Evolutionary conservation across 305 asterid species (phyloP).

Genomic region (Andrographis paniculata): DNA sequence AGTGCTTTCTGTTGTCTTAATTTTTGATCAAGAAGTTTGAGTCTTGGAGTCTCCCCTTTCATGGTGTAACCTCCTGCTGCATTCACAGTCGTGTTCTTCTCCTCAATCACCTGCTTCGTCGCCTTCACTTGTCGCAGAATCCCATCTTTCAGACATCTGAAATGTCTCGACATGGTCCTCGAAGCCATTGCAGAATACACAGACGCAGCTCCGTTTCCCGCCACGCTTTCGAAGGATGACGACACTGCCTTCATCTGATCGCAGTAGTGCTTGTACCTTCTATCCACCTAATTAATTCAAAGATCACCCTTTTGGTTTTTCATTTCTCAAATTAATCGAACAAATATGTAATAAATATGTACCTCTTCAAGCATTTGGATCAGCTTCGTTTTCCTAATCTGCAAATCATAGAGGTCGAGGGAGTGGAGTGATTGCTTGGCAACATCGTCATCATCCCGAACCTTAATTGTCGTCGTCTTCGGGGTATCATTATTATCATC

Average conservation of each 20-base stretch:
- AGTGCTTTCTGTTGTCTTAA: constrained; percentile 73
- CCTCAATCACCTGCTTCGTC: constrained; percentile 61
- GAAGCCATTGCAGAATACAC: constrained; percentile 63
- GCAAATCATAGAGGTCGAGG: constrained; percentile 68
- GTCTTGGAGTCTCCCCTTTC: constrained; percentile 77
- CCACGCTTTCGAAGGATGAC: constrained; percentile 70
- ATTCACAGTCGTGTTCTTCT: constrained; percentile 36
- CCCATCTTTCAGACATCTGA: constrained; percentile 65
- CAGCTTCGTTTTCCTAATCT: constrained; percentile 64
- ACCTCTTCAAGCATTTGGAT: constrained; percentile 93
- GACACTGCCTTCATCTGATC: constrained; percentile 71
- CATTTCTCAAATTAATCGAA: not conserved
- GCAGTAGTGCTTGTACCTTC: constrained; percentile 86
- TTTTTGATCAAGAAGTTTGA: constrained; percentile 63
- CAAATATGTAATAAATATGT: not conserved
- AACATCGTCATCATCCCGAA: constrained; percentile 31
- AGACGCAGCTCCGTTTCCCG: constrained; percentile 69
- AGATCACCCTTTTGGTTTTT: not conserved
- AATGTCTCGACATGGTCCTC: constrained; percentile 86
- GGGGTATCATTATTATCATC: constrained; percentile 30
- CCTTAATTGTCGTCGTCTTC: too few species aligned
- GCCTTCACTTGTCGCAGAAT: constrained; percentile 50
- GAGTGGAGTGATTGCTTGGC: constrained; percentile 47
- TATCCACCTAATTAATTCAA: constrained; percentile 78
- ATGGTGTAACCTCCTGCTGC: constrained; percentile 53